These are phyloP conservation scores for Boletellus deceptivus DNA, from an alignment of 1,284 basidiomycete genomes.

Conservation along the genomic window DNA sequence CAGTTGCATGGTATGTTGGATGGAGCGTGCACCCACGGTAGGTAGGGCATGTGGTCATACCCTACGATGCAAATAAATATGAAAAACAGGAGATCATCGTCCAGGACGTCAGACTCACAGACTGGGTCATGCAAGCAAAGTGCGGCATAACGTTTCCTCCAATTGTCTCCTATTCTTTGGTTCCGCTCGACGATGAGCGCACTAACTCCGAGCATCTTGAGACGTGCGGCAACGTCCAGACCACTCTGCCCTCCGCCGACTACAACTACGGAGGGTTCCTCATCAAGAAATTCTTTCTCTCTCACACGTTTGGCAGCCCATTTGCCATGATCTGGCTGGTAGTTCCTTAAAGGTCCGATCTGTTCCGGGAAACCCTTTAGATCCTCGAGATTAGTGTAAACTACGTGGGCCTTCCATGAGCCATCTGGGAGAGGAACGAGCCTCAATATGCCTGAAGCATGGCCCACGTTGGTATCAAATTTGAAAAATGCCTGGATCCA, in stretches of 20 bases:
- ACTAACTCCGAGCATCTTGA: slow-evolving; percentile 35
- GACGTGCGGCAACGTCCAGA: slow-evolving; percentile 35
- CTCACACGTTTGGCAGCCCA: not conserved
- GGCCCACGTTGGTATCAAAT: slow-evolving; percentile 26
- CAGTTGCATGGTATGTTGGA: too few relatives aligned
- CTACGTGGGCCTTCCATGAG: slow-evolving; percentile 29
- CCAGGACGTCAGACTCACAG: slow-evolving; percentile 28
- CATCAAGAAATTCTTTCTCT: slow-evolving; percentile 15
- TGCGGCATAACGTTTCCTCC: slow-evolving; percentile 31
- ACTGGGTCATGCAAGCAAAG: slow-evolving; percentile 24
- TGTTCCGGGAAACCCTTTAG: slow-evolving; percentile 44
- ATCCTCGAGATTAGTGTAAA: slow-evolving; percentile 47
- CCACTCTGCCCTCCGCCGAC: slow-evolving; percentile 40
- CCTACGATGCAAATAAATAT: not conserved
- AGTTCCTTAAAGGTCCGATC: slow-evolving; percentile 28
- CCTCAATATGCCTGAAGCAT: slow-evolving; percentile 18
- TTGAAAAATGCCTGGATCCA: slow-evolving; percentile 24
- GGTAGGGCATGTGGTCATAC: slow-evolving; percentile 26
- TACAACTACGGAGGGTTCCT: slow-evolving; percentile 29
- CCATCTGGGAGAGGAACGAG: slow-evolving; percentile 17
- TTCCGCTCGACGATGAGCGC: slow-evolving; percentile 37
- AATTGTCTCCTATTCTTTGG: slow-evolving; percentile 37
- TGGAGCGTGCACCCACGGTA: slow-evolving; percentile 13
- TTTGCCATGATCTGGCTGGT: slow-evolving; percentile 24
- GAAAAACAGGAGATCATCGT: too few relatives aligned